These are phyloP conservation scores for Trichophyton schoenleinii DNA, from an alignment of 2,329 filamentous ascomycete species.

Conservation along the genomic window DNA sequence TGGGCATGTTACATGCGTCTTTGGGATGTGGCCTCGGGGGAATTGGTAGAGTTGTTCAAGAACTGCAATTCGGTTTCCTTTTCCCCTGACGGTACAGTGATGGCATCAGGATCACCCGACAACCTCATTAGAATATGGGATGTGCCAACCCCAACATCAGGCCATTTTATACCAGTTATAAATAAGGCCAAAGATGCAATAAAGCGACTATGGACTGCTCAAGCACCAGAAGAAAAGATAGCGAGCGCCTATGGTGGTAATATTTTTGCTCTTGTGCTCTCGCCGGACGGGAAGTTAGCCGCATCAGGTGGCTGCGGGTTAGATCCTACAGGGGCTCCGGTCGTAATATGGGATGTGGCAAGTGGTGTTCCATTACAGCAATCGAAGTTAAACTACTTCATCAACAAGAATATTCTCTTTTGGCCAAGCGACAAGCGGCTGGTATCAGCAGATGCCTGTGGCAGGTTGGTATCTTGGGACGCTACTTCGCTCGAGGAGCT, in stretches of 20 bases:
- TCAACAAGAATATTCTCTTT: neutral
- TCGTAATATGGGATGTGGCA: conserved; percentile 1
- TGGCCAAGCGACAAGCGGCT: neutral
- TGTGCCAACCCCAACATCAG: neutral
- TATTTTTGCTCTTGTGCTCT: neutral
- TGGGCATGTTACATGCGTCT: neutral
- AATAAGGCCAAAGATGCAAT: neutral
- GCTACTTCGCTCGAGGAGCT: neutral
- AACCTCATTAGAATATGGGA: neutral
- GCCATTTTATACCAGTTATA: too few species aligned
- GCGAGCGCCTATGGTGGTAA: too few species aligned
- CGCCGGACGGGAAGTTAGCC: neutral
- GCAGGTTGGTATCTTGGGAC: neutral
- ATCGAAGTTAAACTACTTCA: neutral
- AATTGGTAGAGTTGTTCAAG: neutral
- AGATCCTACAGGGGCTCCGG: neutral
- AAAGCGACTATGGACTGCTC: neutral
- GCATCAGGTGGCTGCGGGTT: neutral
- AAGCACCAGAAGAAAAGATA: neutral
- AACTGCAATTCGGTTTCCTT: neutral
- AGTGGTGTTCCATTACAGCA: neutral
- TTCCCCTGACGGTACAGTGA: neutral
- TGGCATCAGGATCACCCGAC: conserved; percentile 2
- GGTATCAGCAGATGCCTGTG: neutral
- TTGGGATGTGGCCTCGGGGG: neutral